Base-by-base conservation (phyloP, 306 rosid genomes). In the Dalbergia cochinchinensis region DNA sequence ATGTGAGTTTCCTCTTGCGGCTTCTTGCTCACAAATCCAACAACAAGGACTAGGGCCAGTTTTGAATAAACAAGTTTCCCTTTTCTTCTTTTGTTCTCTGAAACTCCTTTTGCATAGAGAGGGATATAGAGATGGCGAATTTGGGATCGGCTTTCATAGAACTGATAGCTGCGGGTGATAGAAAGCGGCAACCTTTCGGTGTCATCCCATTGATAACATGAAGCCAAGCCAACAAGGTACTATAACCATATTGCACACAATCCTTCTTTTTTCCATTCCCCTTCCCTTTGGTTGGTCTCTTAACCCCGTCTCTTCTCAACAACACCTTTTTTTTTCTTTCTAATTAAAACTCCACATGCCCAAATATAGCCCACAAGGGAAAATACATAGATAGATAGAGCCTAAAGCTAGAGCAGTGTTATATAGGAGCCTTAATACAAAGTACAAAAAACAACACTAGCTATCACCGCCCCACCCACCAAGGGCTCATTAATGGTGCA, bases 1-100 rank as follows among this genome's bases (percentile, higher is more conserved):
- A 44, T 83, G 85, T 77, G 87, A 85, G 86, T 78, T 88, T 83
- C 82, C 61, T 85, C 76, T 74, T 79, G 53, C 63, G 65, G 80
- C 57, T 82, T 63, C 7, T 51, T 35, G 47, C 67, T 45, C 14
- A 62, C 48, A 59, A 47, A 65, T 71, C 77, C 78, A 37, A 4
- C 70, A 42, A 34, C 48, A 60, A 84, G 63, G 64, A 33, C 44
- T 67, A 78, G 2, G 1, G 31, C 71, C 50, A 5, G 19, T 53
- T 68, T 41, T 51, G 34, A 19, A 58, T 51, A 73, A 73, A 18
- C 31, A 35, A 54, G 35, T 50, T 50, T 31, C 85, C 19, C 77
- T 79, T 67, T 77, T 61, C 33, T 76, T 51, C 41, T 59, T 73
- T 22, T 80, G 69, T 69, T 75, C 57, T 54, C 69, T 66, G 77